Percentiles rank a stretch among this genome's conserved stretches.
Conservation (phyloP, 2,329 filamentous ascomycete species). For the Knoxdaviesia proteae region DNA sequence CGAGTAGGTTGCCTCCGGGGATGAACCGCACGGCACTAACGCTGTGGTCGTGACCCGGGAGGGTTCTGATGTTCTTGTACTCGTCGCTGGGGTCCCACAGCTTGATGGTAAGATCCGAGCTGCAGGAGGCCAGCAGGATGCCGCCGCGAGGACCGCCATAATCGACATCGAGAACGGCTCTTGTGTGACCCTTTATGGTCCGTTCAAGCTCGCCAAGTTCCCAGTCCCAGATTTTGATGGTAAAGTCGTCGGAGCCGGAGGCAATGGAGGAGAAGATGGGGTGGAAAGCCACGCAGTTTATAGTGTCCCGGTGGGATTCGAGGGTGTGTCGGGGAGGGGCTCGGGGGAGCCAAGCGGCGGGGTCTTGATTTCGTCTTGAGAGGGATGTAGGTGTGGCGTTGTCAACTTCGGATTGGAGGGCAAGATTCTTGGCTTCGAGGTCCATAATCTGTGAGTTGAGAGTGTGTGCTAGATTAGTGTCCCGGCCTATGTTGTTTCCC, state of each 20-base stretch:
- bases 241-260: constrained; percentile 77
- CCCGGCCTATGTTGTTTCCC: not conserved
- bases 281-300: constrained; percentile 83
- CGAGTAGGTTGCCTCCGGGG: constrained; percentile 67
- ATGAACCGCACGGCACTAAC: constrained; percentile 80
- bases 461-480: constrained; percentile 2
- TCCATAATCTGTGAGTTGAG: constrained; percentile 57
- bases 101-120: constrained; percentile 80
- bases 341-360: constrained; percentile 68
- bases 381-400: constrained; percentile 59
- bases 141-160: constrained; percentile 70
- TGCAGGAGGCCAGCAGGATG: constrained; percentile 52
- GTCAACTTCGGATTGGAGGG: constrained; percentile 67
- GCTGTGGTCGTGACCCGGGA: constrained; percentile 81
- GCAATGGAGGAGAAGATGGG: constrained; percentile 79
- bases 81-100: constrained; percentile 83
- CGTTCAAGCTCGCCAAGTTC: constrained; percentile 77
- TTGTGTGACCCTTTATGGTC: constrained; percentile 83
- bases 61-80: constrained; percentile 85
- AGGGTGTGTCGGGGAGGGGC: constrained; percentile 63
- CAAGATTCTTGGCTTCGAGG: constrained; percentile 53
- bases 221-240: constrained; percentile 97
- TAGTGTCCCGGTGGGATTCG: constrained; percentile 59
- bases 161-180: constrained; percentile 70
- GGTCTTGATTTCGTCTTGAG: constrained; percentile 64